phyloP scores from a whole-genome alignment of 2,329 filamentous ascomycete species.

The Penicillium sp. region DNA sequence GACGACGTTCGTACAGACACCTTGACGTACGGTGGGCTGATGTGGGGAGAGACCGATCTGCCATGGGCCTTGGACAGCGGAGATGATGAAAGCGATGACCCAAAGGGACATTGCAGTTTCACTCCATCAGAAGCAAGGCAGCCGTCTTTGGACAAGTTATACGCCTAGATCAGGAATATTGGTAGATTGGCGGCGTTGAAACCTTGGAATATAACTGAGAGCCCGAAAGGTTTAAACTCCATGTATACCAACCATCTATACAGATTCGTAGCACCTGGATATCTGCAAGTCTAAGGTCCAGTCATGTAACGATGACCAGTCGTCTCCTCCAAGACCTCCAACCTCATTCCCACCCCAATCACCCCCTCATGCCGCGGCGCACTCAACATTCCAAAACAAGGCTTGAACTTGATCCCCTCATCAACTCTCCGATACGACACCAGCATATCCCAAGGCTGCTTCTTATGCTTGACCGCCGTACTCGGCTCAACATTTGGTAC shows the following conservation, averaged over 20 bases:
- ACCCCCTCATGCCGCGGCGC: slow-evolving; percentile 58
- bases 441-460: slow-evolving; percentile 64
- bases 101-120: slow-evolving; percentile 12
- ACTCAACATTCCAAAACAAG: slow-evolving; percentile 68
- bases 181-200: no score
- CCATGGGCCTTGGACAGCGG: neutral
- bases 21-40: slow-evolving; percentile 21
- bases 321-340: slow-evolving; percentile 62
- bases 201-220: no score
- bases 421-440: slow-evolving; percentile 64
- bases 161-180: neutral
- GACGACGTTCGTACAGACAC: slow-evolving; percentile 18
- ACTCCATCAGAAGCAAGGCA: neutral
- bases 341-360: slow-evolving; percentile 59
- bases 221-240: no score
- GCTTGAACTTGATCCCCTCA: slow-evolving; percentile 63
- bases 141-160: slow-evolving; percentile 1
- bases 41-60: slow-evolving; percentile 29
- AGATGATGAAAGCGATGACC: neutral
- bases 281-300: slow-evolving; percentile 28
- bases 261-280: neutral
- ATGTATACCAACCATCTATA: no score
- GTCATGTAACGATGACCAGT: slow-evolving; percentile 58
- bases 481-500: slow-evolving; percentile 67
- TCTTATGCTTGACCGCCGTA: slow-evolving; percentile 60